These are phyloP conservation scores for Cicer bijugum DNA, from an alignment of 306 rosid species.

Conservation along the genomic window DNA sequence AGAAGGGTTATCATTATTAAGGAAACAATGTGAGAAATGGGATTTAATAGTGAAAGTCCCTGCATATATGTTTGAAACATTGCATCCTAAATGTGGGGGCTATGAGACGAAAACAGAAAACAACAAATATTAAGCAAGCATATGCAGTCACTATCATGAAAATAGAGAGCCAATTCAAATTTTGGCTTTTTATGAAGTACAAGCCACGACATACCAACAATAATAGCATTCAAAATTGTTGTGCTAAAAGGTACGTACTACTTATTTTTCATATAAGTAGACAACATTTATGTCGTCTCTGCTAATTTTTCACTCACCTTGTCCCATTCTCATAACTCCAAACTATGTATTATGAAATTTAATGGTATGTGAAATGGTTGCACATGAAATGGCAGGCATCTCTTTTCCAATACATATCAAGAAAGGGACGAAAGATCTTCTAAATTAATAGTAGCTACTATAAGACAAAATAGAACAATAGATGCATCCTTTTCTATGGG, in stretches of 20 bases:
- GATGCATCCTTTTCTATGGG: slow-evolving; percentile 18
- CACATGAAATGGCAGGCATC: slow-evolving; percentile 26
- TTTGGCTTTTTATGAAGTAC: slow-evolving; percentile 37
- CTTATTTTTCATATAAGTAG: slow-evolving; percentile 16
- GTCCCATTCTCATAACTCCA: slow-evolving; percentile 37
- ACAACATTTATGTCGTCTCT: slow-evolving; percentile 28
- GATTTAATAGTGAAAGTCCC: too few relatives aligned
- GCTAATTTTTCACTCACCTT: background rate
- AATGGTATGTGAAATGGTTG: background rate
- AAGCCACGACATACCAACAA: slow-evolving; percentile 4
- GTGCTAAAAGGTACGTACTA: slow-evolving; percentile 35
- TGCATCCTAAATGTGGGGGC: too few relatives aligned
- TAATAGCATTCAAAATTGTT: slow-evolving; percentile 35
- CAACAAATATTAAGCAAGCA: too few relatives aligned
- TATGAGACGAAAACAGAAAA: too few relatives aligned
- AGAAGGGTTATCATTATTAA: too few relatives aligned
- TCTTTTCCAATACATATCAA: slow-evolving; percentile 17
- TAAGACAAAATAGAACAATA: slow-evolving; percentile 33
- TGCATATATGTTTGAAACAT: too few relatives aligned
- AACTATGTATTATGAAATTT: background rate
- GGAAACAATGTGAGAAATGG: too few relatives aligned
- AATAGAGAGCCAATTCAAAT: background rate
- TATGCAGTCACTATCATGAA: slow-evolving; percentile 17
- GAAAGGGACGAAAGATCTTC: slow-evolving; percentile 23
- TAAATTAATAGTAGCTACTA: background rate